Conservation (phyloP, 2,329 filamentous ascomycete genomes). For the Sphaerulina populicola region DNA sequence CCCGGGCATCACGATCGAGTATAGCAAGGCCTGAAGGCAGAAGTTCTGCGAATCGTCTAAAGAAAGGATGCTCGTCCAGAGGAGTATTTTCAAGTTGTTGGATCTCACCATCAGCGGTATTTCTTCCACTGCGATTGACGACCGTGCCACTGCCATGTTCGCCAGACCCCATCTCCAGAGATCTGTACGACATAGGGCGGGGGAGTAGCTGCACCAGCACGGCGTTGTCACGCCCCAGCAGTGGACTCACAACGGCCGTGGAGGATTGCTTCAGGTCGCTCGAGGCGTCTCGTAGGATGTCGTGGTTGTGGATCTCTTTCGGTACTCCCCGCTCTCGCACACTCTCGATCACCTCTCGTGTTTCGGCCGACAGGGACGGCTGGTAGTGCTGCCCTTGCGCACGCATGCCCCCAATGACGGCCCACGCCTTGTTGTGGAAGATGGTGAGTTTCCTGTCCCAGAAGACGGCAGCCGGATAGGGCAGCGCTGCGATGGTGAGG, state of each 20-base stretch:
- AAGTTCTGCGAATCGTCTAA: conserved; percentile 40
- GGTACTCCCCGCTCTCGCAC: conserved; percentile 26
- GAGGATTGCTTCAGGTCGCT: conserved; percentile 8
- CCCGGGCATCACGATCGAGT: conserved; percentile 38
- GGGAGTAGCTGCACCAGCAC: conserved; percentile 23
- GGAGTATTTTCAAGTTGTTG: conserved; percentile 20
- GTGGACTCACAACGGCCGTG: conserved; percentile 23
- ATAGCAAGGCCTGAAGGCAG: conserved; percentile 42
- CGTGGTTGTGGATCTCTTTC: conserved; percentile 16
- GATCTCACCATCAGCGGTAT: not conserved
- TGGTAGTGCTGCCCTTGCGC: conserved; percentile 30
- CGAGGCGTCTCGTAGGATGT: conserved; percentile 13
- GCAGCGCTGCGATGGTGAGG: conserved; percentile 34
- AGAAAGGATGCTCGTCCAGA: conserved; percentile 36
- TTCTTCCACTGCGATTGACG: conserved; percentile 2
- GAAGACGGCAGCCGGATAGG: conserved; percentile 38
- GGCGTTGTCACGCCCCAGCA: conserved; percentile 15
- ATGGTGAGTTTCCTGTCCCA: conserved; percentile 36
- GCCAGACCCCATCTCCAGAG: conserved; percentile 6
- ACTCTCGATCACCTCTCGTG: conserved; percentile 31
- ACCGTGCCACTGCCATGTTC: not conserved
- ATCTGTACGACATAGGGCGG: conserved; percentile 13
- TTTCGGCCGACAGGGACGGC: conserved; percentile 30
- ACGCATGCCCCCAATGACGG: conserved; percentile 29
- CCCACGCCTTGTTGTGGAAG: conserved; percentile 39